Percentiles rank a stretch among this genome's conserved stretches.
Conservation (phyloP, 2,329 filamentous ascomycete species). For the Shiraia sp. region DNA sequence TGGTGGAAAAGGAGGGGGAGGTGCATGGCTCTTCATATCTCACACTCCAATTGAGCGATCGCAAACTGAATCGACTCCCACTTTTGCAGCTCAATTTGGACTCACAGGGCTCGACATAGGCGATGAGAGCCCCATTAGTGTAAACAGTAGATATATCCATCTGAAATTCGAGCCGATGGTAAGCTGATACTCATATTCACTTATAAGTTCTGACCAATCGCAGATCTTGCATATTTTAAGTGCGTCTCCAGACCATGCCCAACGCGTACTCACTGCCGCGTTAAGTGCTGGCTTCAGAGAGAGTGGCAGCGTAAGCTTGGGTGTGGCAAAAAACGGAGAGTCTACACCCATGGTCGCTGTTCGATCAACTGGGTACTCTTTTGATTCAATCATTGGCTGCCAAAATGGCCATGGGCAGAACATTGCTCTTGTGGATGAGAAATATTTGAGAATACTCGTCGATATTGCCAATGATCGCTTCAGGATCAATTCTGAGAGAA, state of each 20-base stretch:
- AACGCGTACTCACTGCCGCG: conserved; percentile 74
- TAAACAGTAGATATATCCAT: conserved; percentile 62
- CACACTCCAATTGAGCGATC: conserved; percentile 67
- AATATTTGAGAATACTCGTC: conserved; percentile 70
- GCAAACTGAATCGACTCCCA: conserved; percentile 5
- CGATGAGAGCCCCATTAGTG: conserved; percentile 5
- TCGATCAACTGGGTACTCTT: conserved; percentile 77
- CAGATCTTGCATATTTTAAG: conserved; percentile 89
- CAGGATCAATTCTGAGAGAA: conserved; percentile 68
- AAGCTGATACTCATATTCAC: conserved; percentile 39
- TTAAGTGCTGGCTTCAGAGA: conserved; percentile 86
- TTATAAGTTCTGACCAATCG: conserved; percentile 21
- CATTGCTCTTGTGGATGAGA: conserved; percentile 61
- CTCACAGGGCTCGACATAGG: conserved; percentile 27
- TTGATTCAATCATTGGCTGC: conserved; percentile 79
- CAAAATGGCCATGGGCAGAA: conserved; percentile 43
- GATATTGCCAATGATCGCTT: conserved; percentile 76
- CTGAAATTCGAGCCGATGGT: conserved; percentile 97
- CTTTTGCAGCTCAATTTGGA: conserved; percentile 44
- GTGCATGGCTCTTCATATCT: conserved; percentile 84
- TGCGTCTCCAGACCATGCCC: conserved; percentile 73
- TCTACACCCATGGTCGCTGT: conserved; percentile 79
- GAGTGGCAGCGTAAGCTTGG: conserved; percentile 76
- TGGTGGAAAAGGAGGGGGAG: conserved; percentile 79
- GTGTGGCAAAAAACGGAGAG: conserved; percentile 40